Evolutionary conservation across 495 filamentous ascomycete species (phyloP).

Genomic region (Aspergillus cavernicola): DNA sequence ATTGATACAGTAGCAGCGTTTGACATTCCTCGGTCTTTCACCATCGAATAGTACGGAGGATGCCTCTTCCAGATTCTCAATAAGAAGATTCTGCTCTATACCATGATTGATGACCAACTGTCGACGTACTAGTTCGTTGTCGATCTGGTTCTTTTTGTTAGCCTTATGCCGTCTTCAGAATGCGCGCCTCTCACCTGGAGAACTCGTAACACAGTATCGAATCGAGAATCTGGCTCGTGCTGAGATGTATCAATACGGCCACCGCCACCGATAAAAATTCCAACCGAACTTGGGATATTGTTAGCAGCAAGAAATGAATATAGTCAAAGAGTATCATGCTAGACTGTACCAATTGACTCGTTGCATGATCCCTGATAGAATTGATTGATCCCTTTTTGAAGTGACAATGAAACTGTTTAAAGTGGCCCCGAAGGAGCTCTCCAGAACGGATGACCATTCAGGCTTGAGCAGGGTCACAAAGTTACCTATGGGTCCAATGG

Average conservation of each 20-base stretch:
- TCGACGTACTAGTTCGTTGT: slow-evolving; percentile 70
- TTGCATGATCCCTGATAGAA: slow-evolving; percentile 61
- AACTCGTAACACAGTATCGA: slow-evolving; percentile 73
- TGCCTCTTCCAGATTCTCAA: slow-evolving; percentile 62
- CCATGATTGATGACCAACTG: slow-evolving; percentile 77
- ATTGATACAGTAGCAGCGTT: slow-evolving; percentile 61
- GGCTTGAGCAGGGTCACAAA: slow-evolving; percentile 72
- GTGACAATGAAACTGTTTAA: slow-evolving; percentile 79
- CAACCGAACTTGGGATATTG: slow-evolving; percentile 38
- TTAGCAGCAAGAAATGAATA: slow-evolving; percentile 20
- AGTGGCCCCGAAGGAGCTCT: slow-evolving; percentile 61
- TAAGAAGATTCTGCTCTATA: slow-evolving; percentile 81
- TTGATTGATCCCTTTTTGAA: slow-evolving; percentile 62
- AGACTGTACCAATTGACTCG: slow-evolving; percentile 47
- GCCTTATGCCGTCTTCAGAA: background rate
- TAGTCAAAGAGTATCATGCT: background rate
- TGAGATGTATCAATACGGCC: slow-evolving; percentile 56
- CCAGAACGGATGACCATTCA: slow-evolving; percentile 80
- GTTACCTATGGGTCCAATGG: slow-evolving; percentile 79
- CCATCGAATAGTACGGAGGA: slow-evolving; percentile 65
- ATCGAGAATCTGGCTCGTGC: slow-evolving; percentile 67
- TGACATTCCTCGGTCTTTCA: slow-evolving; percentile 62
- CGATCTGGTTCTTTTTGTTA: slow-evolving; percentile 50
- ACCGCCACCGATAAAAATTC: slow-evolving; percentile 63
- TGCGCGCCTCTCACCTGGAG: slow-evolving; percentile 51